phyloP scores from a whole-genome alignment of 164 flowering plant species.

The Taxillus chinensis region DNA sequence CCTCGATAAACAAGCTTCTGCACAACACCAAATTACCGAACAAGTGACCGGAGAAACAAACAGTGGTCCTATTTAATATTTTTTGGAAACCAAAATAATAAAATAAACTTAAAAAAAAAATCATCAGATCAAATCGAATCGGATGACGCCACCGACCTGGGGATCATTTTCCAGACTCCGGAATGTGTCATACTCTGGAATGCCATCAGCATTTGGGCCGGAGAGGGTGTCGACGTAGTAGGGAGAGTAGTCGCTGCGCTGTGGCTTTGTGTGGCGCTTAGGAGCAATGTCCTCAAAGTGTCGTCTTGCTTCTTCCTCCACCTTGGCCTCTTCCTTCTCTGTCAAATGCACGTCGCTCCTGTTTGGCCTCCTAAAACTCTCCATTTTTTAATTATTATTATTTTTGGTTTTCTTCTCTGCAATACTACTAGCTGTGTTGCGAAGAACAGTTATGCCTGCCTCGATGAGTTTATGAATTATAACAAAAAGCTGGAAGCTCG shows the following conservation, averaged over 20 bases:
- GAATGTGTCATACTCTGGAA: constrained; percentile 47
- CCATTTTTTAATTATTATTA: constrained; percentile 16
- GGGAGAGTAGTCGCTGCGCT: constrained; percentile 64
- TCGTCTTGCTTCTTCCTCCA: constrained; percentile 45
- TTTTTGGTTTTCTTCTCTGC: neutral
- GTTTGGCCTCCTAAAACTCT: constrained; percentile 26
- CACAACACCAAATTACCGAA: neutral
- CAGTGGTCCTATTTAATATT: too few relatives aligned
- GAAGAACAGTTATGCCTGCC: too few relatives aligned
- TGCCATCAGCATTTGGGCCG: constrained; percentile 6
- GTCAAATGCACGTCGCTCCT: constrained; percentile 47
- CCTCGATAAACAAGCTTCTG: constrained; percentile 49
- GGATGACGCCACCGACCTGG: constrained; percentile 22
- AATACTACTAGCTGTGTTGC: too few relatives aligned
- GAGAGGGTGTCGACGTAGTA: constrained; percentile 29
- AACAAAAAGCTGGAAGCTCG: too few relatives aligned
- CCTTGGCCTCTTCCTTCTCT: constrained; percentile 41
- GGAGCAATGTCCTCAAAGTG: constrained; percentile 60
- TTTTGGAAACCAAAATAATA: too few relatives aligned
- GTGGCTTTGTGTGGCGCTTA: constrained; percentile 73
- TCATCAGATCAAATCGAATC: too few relatives aligned
- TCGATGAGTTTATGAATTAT: too few relatives aligned
- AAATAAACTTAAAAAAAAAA: too few relatives aligned
- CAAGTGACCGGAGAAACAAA: too few relatives aligned
- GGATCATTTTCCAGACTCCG: constrained; percentile 51